A percentile compares a stretch with the other conserved stretches of the same genome.
Evolutionary conservation across 2,329 filamentous ascomycete genomes (phyloP).

Genomic region (Xylaria sp.): DNA sequence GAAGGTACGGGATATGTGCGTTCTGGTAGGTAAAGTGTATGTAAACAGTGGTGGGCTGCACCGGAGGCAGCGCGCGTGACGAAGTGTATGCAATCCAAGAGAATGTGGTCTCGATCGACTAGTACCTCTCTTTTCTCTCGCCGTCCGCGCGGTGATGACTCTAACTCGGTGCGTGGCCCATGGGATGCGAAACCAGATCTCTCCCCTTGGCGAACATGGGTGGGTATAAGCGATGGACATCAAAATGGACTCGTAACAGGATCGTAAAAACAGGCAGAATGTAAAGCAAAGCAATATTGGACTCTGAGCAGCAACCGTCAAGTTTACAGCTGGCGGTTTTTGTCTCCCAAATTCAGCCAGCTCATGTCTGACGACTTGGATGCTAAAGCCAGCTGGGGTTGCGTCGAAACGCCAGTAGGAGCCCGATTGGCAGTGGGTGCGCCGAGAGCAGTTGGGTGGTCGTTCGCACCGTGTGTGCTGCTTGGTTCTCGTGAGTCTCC

Average conservation of each 20-base stretch:
- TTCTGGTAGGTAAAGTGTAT: slow-evolving; percentile 11
- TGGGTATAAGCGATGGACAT: slow-evolving; percentile 32
- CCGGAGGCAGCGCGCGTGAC: slow-evolving; percentile 15
- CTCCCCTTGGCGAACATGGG: slow-evolving; percentile 19
- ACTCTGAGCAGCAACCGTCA: slow-evolving; percentile 1
- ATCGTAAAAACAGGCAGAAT: slow-evolving; percentile 21
- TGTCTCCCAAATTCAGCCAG: slow-evolving; percentile 73
- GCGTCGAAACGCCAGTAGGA: slow-evolving; percentile 46
- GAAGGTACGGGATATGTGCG: slow-evolving; percentile 18
- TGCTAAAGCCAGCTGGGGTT: slow-evolving; percentile 55
- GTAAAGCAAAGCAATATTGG: slow-evolving; percentile 8
- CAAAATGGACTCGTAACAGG: slow-evolving; percentile 27
- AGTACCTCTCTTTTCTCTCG: slow-evolving; percentile 10
- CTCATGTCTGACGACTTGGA: slow-evolving; percentile 69
- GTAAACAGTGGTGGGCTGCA: slow-evolving; percentile 14
- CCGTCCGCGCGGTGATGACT: slow-evolving; percentile 13
- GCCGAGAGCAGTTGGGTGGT: slow-evolving; percentile 47
- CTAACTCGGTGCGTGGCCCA: slow-evolving; percentile 17
- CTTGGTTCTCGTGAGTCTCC: slow-evolving; percentile 53
- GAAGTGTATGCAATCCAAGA: slow-evolving; percentile 12
- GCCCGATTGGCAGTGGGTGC: slow-evolving; percentile 33
- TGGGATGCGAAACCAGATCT: slow-evolving; percentile 17
- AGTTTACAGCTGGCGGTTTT: slow-evolving; percentile 24
- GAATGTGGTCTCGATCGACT: slow-evolving; percentile 12
- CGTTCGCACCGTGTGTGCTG: slow-evolving; percentile 53